Percentiles rank a stretch among this genome's conserved stretches.
Conservation (phyloP, 2,329 filamentous ascomycete species). For the Colletotrichum sansevieriae region DNA sequence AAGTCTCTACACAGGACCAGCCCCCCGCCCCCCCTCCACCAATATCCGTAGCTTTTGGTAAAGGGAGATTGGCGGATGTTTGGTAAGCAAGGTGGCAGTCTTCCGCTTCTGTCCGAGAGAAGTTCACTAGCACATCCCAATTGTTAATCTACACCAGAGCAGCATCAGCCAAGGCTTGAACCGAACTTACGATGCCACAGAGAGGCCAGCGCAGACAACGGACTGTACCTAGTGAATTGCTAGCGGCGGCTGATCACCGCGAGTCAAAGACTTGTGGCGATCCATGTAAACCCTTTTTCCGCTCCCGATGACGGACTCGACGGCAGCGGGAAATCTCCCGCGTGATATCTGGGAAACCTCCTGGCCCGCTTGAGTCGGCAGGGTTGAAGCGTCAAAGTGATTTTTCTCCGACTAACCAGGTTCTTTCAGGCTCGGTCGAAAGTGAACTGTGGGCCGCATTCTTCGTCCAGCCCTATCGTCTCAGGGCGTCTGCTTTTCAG, state of each 20-base stretch:
- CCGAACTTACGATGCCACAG: not conserved
- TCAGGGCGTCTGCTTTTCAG: conserved; percentile 5
- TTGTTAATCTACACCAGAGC: not conserved
- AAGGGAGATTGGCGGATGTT: conserved; percentile 11
- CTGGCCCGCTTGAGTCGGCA: not conserved
- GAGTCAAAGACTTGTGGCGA: not conserved
- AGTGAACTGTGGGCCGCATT: not conserved
- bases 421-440: not conserved
- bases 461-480: not conserved
- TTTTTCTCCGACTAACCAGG: conserved; percentile 15
- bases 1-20: not conserved
- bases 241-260: not conserved
- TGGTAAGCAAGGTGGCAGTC: not conserved
- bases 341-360: not conserved
- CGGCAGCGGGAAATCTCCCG: not conserved
- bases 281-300: not conserved
- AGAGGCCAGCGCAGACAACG: not conserved
- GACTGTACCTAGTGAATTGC: not conserved
- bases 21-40: not conserved
- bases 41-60: not conserved
- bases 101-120: not conserved
- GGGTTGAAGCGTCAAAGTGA: not conserved
- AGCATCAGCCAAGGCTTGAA: conserved; percentile 6
- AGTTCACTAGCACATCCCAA: not conserved
- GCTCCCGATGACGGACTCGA: conserved; percentile 5